Conservation (phyloP, 208 protist species). For the Angomonas ambiguus region DNA sequence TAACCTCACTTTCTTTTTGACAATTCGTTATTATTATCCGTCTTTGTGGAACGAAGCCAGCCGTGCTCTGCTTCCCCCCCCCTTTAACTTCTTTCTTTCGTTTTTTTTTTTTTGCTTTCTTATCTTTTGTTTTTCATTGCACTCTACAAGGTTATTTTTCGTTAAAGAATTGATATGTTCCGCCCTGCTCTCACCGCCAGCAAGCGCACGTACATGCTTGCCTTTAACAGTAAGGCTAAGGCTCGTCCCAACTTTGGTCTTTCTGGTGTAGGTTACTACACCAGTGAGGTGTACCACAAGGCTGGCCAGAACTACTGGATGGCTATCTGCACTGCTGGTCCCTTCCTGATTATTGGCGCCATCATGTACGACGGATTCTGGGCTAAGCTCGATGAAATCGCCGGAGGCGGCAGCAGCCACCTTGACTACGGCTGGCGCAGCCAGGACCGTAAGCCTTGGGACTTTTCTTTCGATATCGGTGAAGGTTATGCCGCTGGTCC, state of each 20-base stretch:
- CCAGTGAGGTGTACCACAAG: slow-evolving; percentile 80
- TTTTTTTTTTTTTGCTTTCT: slow-evolving; percentile 7
- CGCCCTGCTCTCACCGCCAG: slow-evolving; percentile 50
- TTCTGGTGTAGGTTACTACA: slow-evolving; percentile 73
- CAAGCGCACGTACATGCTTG: slow-evolving; percentile 77
- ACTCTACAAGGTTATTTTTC: background rate
- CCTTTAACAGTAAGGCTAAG: slow-evolving; percentile 85
- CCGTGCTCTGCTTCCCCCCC: background rate
- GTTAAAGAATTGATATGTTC: slow-evolving; percentile 46
- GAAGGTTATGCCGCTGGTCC: slow-evolving; percentile 83
- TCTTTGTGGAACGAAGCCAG: no score
- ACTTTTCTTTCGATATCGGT: slow-evolving; percentile 86
- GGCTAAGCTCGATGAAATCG: slow-evolving; percentile 79
- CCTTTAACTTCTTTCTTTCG: slow-evolving; percentile 8
- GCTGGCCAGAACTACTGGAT: slow-evolving; percentile 78
- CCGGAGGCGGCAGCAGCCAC: slow-evolving; percentile 66
- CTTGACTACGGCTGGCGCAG: slow-evolving; percentile 77
- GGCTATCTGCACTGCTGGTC: slow-evolving; percentile 36
- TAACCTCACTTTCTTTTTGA: no score
- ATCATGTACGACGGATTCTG: slow-evolving; percentile 83
- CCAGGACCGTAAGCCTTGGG: slow-evolving; percentile 79
- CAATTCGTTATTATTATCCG: no score
- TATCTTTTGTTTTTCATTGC: background rate
- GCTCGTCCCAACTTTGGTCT: slow-evolving; percentile 86
- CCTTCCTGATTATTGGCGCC: slow-evolving; percentile 60